Base-by-base conservation (phyloP, 345 rosid species). In the Camelina laxa region DNA sequence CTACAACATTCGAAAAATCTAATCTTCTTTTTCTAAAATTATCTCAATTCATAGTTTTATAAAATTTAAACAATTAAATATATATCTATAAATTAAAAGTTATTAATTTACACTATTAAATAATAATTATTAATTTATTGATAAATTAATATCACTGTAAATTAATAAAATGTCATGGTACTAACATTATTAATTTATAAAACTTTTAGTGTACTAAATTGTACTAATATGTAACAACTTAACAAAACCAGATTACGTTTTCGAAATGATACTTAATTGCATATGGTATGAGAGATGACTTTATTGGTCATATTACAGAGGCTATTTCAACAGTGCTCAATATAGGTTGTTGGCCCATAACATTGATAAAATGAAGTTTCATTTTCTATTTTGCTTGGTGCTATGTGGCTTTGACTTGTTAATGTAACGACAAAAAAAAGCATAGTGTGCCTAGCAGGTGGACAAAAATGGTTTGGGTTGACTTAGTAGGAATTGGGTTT, bases 321-420 rank as follows among this genome's bases (percentile, higher is more conserved):
- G 41, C 41, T 7, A 38, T 9, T 38, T 41, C 10, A 41, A 41
- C 15, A 5, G n/a, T 3, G 4, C 47, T 41, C 15, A 6, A 44
- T 44, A 44, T 38, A 45, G 73, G 67, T 22, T 68, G 67, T 35
- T 68, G 33, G 35, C 78, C 78, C 78, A 55, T 39, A 44, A 19
- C 36, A 70, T 22, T 50, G 13, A 57, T 36, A 42, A 8, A 20
- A 36, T 19, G 1, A 70, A 58, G 82, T 83, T 9, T 39, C 11
- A 3, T 50, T 84, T 72, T 53, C 1, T 22, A 22, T 11, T 22
- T 11, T 6, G 7, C 55, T 67, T 85, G 89, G 82, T 69, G 16
- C n/a, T 55, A 65, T 73, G 69, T 51, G 89, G 85, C 63, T 83
- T 92, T 92, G 93, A 92, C 97, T 86, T 89, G n/a, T 83, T 65